A percentile compares a stretch with the other conserved stretches of the same genome.
Evolutionary conservation across 2,329 filamentous ascomycete species (phyloP).

Genomic region (Scedosporium apiospermum): DNA sequence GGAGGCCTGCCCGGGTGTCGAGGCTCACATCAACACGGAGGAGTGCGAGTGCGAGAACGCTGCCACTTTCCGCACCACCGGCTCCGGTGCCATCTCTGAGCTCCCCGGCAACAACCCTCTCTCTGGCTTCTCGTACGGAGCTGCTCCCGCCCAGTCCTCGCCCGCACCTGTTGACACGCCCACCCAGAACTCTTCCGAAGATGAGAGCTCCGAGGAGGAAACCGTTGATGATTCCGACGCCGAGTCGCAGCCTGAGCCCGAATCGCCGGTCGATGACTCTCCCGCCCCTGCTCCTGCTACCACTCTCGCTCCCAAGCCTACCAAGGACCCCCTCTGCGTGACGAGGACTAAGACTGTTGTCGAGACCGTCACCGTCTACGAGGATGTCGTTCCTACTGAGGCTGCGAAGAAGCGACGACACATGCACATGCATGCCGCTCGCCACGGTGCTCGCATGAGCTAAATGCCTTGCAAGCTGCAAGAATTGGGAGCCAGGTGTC

Average conservation of each 20-base stretch:
- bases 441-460: slow-evolving; percentile 21
- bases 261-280: slow-evolving; percentile 6
- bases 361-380: slow-evolving; percentile 33
- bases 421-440: slow-evolving; percentile 24
- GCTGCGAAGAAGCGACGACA: slow-evolving; percentile 16
- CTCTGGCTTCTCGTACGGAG: slow-evolving; percentile 40
- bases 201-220: neutral
- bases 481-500: neutral
- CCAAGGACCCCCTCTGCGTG: slow-evolving; percentile 14
- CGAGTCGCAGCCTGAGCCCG: neutral
- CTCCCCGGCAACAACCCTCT: slow-evolving; percentile 49
- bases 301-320: slow-evolving; percentile 5
- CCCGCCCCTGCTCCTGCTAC: slow-evolving; percentile 1
- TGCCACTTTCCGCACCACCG: slow-evolving; percentile 30
- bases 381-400: slow-evolving; percentile 8
- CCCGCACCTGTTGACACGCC: neutral
- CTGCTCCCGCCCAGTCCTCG: slow-evolving; percentile 7
- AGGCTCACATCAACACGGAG: slow-evolving; percentile 39
- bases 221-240: neutral
- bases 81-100: slow-evolving; percentile 30
- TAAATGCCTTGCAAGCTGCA: slow-evolving; percentile 10
- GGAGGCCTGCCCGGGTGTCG: slow-evolving; percentile 51
- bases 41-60: slow-evolving; percentile 44
- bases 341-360: slow-evolving; percentile 28
- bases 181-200: neutral